A percentile compares a stretch with the other conserved stretches of the same genome.
Evolutionary conservation across 148 eudicot species (phyloP).

Genomic region (Linanthus parryae): DNA sequence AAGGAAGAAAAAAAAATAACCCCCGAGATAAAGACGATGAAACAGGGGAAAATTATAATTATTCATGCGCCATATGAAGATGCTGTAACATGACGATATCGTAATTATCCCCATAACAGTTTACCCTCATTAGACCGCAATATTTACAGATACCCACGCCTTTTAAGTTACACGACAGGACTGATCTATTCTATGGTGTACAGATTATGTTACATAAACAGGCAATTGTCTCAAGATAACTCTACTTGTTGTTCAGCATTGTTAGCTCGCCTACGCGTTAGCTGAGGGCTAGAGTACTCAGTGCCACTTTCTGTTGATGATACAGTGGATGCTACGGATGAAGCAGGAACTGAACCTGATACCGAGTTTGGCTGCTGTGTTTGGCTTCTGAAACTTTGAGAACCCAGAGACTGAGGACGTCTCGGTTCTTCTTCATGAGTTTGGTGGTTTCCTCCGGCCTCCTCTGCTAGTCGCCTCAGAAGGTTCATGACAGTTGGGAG

Average conservation of each 20-base stretch:
- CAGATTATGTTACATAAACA: too few species aligned
- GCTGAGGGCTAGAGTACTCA: conserved; percentile 26
- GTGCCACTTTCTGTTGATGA: conserved; percentile 19
- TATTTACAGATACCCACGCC: too few species aligned
- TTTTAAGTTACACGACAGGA: too few species aligned
- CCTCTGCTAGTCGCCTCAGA: conserved; percentile 23
- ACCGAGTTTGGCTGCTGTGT: conserved; percentile 4
- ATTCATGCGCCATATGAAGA: too few species aligned
- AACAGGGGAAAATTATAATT: too few species aligned
- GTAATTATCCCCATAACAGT: too few species aligned
- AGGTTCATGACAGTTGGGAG: conserved; percentile 25
- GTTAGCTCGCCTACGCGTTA: conserved; percentile 11
- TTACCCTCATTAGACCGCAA: too few species aligned
- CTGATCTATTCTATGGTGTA: too few species aligned
- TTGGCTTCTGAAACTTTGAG: conserved; percentile 15
- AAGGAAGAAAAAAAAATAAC: too few species aligned
- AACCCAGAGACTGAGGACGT: conserved; percentile 6
- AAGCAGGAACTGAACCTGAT: conserved; percentile 15
- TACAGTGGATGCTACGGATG: conserved; percentile 16
- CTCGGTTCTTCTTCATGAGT: conserved; percentile 14
- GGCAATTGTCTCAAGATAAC: conserved; percentile 6
- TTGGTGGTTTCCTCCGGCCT: conserved; percentile 15
- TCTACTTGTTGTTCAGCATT: conserved; percentile 11
- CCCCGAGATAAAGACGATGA: too few species aligned
- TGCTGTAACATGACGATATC: too few species aligned